These are phyloP conservation scores for Blechomonas ayalai DNA, from an alignment of 208 protist genomes.

Conservation along the genomic window DNA sequence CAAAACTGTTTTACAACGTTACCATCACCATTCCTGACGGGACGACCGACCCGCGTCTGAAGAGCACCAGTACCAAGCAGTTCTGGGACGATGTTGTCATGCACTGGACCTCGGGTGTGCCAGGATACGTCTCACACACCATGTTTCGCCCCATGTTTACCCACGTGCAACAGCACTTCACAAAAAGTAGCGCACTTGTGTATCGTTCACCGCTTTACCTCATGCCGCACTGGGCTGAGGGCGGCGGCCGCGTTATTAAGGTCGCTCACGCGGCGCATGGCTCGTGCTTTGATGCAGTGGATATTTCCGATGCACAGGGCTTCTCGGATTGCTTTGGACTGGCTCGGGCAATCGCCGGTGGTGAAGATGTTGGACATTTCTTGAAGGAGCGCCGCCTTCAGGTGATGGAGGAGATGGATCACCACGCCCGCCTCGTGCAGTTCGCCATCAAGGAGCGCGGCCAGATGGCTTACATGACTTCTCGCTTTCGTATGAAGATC, in stretches of 20 bases:
- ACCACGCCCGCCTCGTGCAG: conserved; percentile 65
- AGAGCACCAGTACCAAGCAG: conserved; percentile 80
- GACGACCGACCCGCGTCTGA: conserved; percentile 69
- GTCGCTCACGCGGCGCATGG: conserved; percentile 83
- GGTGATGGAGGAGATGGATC: conserved; percentile 86
- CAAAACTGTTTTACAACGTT: conserved; percentile 89
- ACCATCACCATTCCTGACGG: conserved; percentile 80
- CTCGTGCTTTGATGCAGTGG: conserved; percentile 80
- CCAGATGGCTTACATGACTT: conserved; percentile 83
- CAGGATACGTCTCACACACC: conserved; percentile 87
- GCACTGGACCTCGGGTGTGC: conserved; percentile 85
- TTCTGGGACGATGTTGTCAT: conserved; percentile 88
- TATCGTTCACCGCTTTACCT: conserved; percentile 82
- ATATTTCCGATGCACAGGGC: conserved; percentile 83
- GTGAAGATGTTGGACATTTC: conserved; percentile 66
- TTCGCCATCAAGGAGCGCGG: conserved; percentile 82
- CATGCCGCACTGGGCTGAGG: conserved; percentile 87
- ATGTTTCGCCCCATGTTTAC: conserved; percentile 90
- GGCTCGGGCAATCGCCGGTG: conserved; percentile 58
- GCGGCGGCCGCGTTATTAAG: conserved; percentile 79
- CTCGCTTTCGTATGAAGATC: conserved; percentile 89
- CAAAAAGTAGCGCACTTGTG: conserved; percentile 65
- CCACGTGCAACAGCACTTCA: conserved; percentile 88
- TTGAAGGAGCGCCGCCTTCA: conserved; percentile 75
- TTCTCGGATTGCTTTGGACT: conserved; percentile 90